A percentile compares a stretch with the other conserved stretches of the same genome.
These are phyloP conservation scores for Leonotis leonurus DNA, from an alignment of 257 asterid genomes.

Conservation along the genomic window DNA sequence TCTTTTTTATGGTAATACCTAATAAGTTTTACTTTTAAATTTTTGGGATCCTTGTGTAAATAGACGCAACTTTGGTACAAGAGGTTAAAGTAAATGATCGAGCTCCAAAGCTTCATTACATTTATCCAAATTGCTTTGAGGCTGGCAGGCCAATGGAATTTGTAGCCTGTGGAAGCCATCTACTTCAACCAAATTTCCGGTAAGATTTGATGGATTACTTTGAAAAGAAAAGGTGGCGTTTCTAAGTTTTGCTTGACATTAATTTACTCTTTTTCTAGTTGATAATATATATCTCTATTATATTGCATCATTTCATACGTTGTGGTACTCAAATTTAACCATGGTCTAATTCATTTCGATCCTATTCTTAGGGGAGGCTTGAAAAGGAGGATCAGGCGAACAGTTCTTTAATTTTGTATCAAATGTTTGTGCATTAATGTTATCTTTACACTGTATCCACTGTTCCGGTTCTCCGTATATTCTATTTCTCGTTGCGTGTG, in stretches of 20 bases:
- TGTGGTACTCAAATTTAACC: not conserved
- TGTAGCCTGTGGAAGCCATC: slow-evolving; percentile 74
- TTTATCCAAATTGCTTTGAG: slow-evolving; percentile 78
- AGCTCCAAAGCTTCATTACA: slow-evolving; percentile 69
- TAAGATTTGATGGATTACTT: slow-evolving; percentile 22
- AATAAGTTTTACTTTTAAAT: not conserved
- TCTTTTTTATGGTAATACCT: not conserved
- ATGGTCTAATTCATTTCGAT: not conserved
- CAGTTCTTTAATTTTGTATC: not conserved
- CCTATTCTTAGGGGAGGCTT: not conserved
- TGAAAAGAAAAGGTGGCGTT: not conserved
- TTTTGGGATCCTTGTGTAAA: slow-evolving; percentile 14
- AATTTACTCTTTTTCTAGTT: not conserved
- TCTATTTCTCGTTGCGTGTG: not conserved
- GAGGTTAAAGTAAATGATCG: slow-evolving; percentile 52
- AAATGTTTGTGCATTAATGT: not conserved
- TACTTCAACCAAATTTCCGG: slow-evolving; percentile 79
- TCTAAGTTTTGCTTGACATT: not conserved
- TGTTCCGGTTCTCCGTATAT: not conserved
- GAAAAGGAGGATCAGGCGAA: not conserved
- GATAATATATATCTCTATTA: not conserved
- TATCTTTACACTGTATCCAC: not conserved
- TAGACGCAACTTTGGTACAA: slow-evolving; percentile 60
- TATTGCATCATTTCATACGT: not conserved
- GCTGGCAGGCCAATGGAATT: slow-evolving; percentile 91